These are phyloP conservation scores for Vishniacozyma victoriae DNA, from an alignment of 768 basidiomycete species.

Conservation along the genomic window DNA sequence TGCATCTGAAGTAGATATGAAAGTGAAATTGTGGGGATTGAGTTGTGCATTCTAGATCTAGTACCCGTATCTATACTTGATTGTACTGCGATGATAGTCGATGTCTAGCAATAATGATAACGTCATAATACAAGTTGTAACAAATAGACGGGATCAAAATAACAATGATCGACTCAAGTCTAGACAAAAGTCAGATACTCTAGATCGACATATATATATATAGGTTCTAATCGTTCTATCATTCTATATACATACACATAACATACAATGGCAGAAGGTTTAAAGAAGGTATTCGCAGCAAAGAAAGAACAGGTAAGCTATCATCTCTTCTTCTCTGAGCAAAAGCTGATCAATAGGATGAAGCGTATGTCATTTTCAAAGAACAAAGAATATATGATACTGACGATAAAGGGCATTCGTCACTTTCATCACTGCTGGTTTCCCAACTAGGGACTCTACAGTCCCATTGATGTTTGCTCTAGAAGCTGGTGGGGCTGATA, in stretches of 20 bases:
- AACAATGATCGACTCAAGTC: too few species aligned
- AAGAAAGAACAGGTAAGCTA: constrained; percentile 50
- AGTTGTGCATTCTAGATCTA: too few species aligned
- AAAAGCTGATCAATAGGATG: constrained; percentile 28
- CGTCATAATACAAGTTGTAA: too few species aligned
- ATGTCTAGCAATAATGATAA: too few species aligned
- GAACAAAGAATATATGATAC: neutral
- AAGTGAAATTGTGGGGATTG: too few species aligned
- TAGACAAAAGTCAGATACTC: too few species aligned
- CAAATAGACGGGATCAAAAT: too few species aligned
- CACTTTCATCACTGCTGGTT: constrained; percentile 93
- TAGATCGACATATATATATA: too few species aligned
- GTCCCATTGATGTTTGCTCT: constrained; percentile 84
- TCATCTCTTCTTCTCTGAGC: neutral
- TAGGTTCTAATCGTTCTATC: too few species aligned
- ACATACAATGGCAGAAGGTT: constrained; percentile 59
- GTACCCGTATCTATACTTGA: too few species aligned
- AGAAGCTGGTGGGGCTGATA: constrained; percentile 86
- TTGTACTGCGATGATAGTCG: too few species aligned
- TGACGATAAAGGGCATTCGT: constrained; percentile 39
- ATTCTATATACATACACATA: neutral
- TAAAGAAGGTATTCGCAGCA: constrained; percentile 64
- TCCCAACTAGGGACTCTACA: constrained; percentile 70
- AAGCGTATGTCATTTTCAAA: constrained; percentile 30
- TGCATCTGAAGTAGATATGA: too few species aligned